A percentile compares a stretch with the other conserved stretches of the same genome.
phyloP scores from a whole-genome alignment of 176 grass and related monocot genomes.

The Luzula sylvatica region DNA sequence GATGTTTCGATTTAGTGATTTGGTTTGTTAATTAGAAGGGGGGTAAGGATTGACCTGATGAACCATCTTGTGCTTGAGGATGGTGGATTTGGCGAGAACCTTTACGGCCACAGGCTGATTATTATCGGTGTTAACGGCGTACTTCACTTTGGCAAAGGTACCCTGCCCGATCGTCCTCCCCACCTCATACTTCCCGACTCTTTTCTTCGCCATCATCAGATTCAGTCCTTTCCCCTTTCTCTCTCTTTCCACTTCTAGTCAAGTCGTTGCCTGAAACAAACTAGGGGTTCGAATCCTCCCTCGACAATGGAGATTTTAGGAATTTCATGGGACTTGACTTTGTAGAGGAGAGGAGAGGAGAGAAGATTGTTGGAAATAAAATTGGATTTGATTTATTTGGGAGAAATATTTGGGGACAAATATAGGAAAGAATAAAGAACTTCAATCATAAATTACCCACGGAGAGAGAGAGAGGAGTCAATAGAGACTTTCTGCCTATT shows the following conservation, averaged over 20 bases:
- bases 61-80: conserved; percentile 78
- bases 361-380: too few relatives aligned
- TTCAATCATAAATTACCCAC: too few relatives aligned
- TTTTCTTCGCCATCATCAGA: conserved; percentile 35
- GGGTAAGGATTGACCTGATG: conserved; percentile 43
- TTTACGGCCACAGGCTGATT: conserved; percentile 67
- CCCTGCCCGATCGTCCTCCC: conserved; percentile 88
- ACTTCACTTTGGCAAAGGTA: conserved; percentile 91
- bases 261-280: too few relatives aligned
- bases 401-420: too few relatives aligned
- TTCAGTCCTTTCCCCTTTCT: not conserved
- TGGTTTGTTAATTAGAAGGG: not conserved
- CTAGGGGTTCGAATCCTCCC: not conserved
- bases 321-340: too few relatives aligned
- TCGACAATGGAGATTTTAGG: not conserved
- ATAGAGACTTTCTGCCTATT: too few relatives aligned
- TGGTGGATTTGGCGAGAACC: conserved; percentile 73
- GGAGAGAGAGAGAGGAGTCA: too few relatives aligned
- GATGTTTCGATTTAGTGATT: not conserved
- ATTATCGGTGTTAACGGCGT: conserved; percentile 64
- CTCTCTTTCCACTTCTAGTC: not conserved
- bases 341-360: too few relatives aligned
- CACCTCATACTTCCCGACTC: conserved; percentile 74
- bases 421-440: too few relatives aligned
- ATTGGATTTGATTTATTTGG: too few relatives aligned